These are phyloP conservation scores for Solanum lignicaule DNA, from an alignment of 257 asterid species.

Conservation along the genomic window DNA sequence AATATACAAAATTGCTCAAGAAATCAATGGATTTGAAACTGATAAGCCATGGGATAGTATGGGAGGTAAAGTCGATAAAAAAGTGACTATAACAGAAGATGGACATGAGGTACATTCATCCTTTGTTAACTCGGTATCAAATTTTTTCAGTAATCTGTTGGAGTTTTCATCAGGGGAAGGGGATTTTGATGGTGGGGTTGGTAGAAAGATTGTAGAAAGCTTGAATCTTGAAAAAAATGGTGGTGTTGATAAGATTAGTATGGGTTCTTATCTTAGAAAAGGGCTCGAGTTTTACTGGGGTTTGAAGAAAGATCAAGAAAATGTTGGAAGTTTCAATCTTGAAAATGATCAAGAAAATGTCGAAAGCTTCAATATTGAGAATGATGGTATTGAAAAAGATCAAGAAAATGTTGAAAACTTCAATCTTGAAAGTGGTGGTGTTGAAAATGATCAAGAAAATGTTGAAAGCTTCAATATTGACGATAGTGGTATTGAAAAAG, in stretches of 20 bases:
- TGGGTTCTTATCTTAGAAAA: not conserved
- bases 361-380: not conserved
- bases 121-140: conserved; percentile 45
- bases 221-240: conserved; percentile 1
- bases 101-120: conserved; percentile 37
- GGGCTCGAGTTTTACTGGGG: conserved; percentile 54
- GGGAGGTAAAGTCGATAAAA: conserved; percentile 42
- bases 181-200: conserved; percentile 5
- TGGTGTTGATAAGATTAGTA: not conserved
- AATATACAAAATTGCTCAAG: conserved; percentile 49
- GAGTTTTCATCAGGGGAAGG: conserved; percentile 49
- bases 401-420: not conserved
- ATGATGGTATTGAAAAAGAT: fast-evolving
- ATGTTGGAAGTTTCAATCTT: not conserved
- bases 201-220: not conserved
- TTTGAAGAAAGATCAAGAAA: conserved; percentile 1
- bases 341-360: not conserved
- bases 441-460: too few species aligned
- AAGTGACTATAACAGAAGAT: conserved; percentile 61
- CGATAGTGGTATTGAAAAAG: not conserved
- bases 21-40: conserved; percentile 26
- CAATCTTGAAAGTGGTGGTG: not conserved
- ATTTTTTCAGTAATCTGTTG: conserved; percentile 46
- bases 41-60: conserved; percentile 81
- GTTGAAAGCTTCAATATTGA: too few species aligned